phyloP scores from a whole-genome alignment of 2,329 filamentous ascomycete genomes.

The Fusarium sublunatum region DNA sequence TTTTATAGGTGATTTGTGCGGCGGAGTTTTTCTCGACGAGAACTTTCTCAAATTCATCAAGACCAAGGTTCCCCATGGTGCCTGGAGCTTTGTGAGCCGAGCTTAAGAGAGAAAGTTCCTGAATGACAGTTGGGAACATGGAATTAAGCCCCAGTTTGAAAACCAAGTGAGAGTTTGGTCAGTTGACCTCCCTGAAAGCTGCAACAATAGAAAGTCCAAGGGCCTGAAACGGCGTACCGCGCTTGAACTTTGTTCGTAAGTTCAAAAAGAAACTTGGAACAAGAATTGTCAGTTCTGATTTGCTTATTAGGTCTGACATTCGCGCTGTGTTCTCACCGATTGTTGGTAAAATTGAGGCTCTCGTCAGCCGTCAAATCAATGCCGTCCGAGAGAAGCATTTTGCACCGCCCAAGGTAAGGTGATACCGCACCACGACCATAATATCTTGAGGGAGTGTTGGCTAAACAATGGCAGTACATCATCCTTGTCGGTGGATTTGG shows the following conservation, averaged over 20 bases:
- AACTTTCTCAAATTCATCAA: constrained; percentile 48
- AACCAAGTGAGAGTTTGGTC: constrained; percentile 29
- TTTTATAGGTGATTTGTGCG: constrained; percentile 51
- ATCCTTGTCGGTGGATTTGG: constrained; percentile 57
- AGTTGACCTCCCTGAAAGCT: constrained; percentile 33
- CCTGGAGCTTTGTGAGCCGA: constrained; percentile 23
- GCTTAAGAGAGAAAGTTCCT: constrained; percentile 33
- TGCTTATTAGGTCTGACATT: constrained; percentile 37
- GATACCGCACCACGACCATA: background rate
- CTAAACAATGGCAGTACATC: constrained; percentile 47
- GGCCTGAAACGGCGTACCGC: constrained; percentile 13
- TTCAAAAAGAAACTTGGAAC: rapidly evolving
- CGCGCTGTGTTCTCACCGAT: constrained; percentile 42
- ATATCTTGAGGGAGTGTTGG: background rate
- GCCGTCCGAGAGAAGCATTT: constrained; percentile 32
- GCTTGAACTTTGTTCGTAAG: constrained; percentile 17
- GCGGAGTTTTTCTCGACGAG: constrained; percentile 56
- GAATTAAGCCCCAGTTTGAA: constrained; percentile 46
- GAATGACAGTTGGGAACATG: constrained; percentile 48
- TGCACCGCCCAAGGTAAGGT: constrained; percentile 45
- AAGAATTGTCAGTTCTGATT: background rate
- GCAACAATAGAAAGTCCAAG: background rate
- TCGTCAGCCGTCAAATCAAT: constrained; percentile 46
- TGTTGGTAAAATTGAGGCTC: constrained; percentile 19
- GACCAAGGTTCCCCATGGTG: constrained; percentile 10